phyloP scores from a whole-genome alignment of 495 filamentous ascomycete species.

The Copromyces sp. region DNA sequence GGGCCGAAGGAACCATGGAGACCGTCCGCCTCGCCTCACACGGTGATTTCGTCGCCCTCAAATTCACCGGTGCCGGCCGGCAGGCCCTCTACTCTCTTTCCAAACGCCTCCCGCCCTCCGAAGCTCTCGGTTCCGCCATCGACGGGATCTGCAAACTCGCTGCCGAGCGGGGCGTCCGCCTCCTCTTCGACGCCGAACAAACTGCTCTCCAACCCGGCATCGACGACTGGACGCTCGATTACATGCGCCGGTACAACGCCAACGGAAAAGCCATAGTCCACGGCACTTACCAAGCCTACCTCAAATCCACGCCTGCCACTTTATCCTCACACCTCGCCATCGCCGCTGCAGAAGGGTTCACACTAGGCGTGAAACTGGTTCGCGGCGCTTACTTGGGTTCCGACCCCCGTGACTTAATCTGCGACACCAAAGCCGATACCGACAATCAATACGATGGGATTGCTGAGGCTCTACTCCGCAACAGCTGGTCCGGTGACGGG shows the following conservation, averaged over 20 bases:
- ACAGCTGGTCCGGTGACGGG: slow-evolving; percentile 31
- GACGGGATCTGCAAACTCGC: slow-evolving; percentile 69
- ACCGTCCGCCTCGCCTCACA: slow-evolving; percentile 63
- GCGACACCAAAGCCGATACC: slow-evolving; percentile 75
- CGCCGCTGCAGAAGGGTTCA: slow-evolving; percentile 60
- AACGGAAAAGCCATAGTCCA: slow-evolving; percentile 43
- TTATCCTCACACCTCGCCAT: slow-evolving; percentile 56
- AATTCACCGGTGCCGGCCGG: slow-evolving; percentile 88
- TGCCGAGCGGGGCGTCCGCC: slow-evolving; percentile 51
- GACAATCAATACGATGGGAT: slow-evolving; percentile 33
- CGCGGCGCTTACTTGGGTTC: slow-evolving; percentile 79
- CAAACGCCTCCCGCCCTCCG: slow-evolving; percentile 45
- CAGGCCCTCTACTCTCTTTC: slow-evolving; percentile 58
- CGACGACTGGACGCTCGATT: slow-evolving; percentile 71
- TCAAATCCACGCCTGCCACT: slow-evolving; percentile 52
- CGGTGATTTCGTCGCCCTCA: slow-evolving; percentile 81
- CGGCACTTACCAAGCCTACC: slow-evolving; percentile 74
- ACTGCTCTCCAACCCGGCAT: slow-evolving; percentile 71
- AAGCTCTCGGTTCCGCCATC: slow-evolving; percentile 58
- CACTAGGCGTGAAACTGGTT: slow-evolving; percentile 83
- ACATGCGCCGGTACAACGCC: slow-evolving; percentile 68
- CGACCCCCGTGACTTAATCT: slow-evolving; percentile 70
- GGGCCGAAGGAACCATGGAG: slow-evolving; percentile 64
- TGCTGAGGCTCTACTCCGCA: slow-evolving; percentile 25
- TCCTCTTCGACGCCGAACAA: slow-evolving; percentile 92